A percentile compares a stretch with the other conserved stretches of the same genome.
Evolutionary conservation across 345 rosid genomes (phyloP).

Genomic region (Reutealis trisperma): DNA sequence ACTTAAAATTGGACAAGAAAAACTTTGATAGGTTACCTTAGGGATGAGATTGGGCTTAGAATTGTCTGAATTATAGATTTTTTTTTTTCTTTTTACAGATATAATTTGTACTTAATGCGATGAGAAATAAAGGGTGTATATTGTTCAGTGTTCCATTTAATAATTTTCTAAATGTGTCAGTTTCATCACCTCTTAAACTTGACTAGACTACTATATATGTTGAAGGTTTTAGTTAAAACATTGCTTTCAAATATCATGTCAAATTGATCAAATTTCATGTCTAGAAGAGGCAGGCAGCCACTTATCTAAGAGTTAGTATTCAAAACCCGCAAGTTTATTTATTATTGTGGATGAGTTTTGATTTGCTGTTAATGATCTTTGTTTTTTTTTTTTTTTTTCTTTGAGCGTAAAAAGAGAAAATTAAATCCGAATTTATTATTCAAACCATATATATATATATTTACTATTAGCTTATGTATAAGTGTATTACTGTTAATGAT

Average conservation of each 20-base stretch:
- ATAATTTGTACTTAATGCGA: neutral
- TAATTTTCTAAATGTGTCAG: neutral
- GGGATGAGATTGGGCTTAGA: conserved; percentile 6
- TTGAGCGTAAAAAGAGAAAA: too few species aligned
- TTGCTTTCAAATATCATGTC: neutral
- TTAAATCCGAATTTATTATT: too few species aligned
- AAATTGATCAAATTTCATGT: conserved; percentile 4
- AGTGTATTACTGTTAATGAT: neutral
- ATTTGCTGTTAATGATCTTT: neutral
- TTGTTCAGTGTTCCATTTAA: too few species aligned
- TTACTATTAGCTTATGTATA: too few species aligned
- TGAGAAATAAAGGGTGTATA: neutral
- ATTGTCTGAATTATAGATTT: neutral
- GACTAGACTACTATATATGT: neutral
- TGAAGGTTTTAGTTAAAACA: neutral
- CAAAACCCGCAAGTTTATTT: neutral
- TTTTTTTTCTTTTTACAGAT: neutral
- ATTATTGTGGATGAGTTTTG: neutral
- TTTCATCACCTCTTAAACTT: conserved; percentile 1
- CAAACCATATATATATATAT: too few species aligned
- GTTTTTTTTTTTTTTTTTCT: too few species aligned
- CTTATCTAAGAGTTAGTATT: neutral
- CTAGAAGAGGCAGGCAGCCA: neutral
- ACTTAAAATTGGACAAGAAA: conserved; percentile 3
- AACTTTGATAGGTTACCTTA: neutral